phyloP scores from a whole-genome alignment of 2,329 filamentous ascomycete species.

The Botrytis aclada region DNA sequence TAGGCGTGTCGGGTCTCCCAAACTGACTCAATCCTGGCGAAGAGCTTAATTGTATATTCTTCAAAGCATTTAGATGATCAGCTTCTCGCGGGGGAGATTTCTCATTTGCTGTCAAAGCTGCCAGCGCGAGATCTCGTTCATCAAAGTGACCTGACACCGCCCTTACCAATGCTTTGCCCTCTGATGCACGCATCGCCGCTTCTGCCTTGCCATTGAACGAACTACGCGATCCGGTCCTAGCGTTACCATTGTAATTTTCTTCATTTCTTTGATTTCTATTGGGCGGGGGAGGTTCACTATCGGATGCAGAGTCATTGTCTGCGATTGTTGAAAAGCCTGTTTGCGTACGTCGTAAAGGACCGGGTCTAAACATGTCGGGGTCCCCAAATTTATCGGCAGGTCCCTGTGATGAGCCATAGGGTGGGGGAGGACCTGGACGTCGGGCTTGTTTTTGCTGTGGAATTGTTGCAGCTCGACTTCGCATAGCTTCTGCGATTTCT shows the following conservation, averaged over 20 bases:
- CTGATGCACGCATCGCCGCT: conserved; percentile 58
- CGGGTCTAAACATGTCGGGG: conserved; percentile 46
- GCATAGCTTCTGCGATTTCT: conserved; percentile 60
- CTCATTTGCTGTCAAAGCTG: conserved; percentile 18
- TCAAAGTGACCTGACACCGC: conserved; percentile 23
- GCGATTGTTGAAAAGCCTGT: conserved; percentile 40
- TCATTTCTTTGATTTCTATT: conserved; percentile 2
- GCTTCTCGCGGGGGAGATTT: conserved; percentile 26
- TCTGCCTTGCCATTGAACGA: conserved; percentile 44
- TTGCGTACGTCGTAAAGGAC: conserved; percentile 54
- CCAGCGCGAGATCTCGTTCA: conserved; percentile 2
- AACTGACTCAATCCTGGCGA: conserved; percentile 19
- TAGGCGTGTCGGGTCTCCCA: conserved; percentile 21
- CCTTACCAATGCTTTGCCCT: conserved; percentile 55
- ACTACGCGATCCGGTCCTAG: conserved; percentile 19
- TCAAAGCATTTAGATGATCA: conserved; percentile 32
- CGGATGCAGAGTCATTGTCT: conserved; percentile 13
- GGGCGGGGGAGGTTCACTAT: neutral
- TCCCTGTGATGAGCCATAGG: conserved; percentile 17
- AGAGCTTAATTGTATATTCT: conserved; percentile 26
- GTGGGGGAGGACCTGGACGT: conserved; percentile 12
- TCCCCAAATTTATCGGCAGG: conserved; percentile 14
- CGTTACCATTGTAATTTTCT: neutral
- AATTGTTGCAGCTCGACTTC: conserved; percentile 39
- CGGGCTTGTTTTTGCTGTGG: conserved; percentile 20